Conservation (phyloP, 2,329 filamentous ascomycete species). For the Colletotrichum horii region DNA sequence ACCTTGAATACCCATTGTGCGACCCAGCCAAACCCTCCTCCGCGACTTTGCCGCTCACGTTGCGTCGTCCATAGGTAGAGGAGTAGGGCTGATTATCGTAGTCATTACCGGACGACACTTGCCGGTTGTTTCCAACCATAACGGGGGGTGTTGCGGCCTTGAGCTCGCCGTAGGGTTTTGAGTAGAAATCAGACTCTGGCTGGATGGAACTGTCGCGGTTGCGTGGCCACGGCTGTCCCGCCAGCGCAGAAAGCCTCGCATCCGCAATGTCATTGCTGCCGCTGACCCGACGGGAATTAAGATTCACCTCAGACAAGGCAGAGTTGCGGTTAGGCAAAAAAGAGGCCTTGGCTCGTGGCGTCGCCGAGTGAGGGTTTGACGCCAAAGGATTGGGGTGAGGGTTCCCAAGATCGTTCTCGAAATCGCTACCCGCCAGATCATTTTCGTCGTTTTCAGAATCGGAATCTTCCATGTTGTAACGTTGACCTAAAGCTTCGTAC, state of each 20-base stretch:
- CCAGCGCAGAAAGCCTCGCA: slow-evolving; percentile 28
- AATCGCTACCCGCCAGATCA: slow-evolving; percentile 26
- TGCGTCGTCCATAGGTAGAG: slow-evolving; percentile 50
- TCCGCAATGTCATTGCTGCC: slow-evolving; percentile 53
- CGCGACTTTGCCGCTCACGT: slow-evolving; percentile 75
- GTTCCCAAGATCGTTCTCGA: slow-evolving; percentile 24
- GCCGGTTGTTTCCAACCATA: slow-evolving; percentile 53
- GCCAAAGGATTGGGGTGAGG: slow-evolving; percentile 58
- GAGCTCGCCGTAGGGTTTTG: slow-evolving; percentile 65
- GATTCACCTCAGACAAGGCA: slow-evolving; percentile 50
- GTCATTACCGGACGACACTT: slow-evolving; percentile 66
- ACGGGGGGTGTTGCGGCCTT: slow-evolving; percentile 58
- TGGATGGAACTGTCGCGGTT: slow-evolving; percentile 55
- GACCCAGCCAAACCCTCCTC: slow-evolving; percentile 69
- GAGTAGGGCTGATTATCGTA: slow-evolving; percentile 39
- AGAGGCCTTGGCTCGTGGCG: slow-evolving; percentile 33
- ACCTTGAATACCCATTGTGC: slow-evolving; percentile 23
- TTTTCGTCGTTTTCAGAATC: slow-evolving; percentile 44
- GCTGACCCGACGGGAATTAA: slow-evolving; percentile 48
- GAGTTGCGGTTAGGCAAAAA: slow-evolving; percentile 30
- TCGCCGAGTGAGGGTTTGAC: slow-evolving; percentile 47
- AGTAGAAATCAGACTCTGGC: slow-evolving; percentile 52
- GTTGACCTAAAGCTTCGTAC: slow-evolving; percentile 54
- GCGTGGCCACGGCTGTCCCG: slow-evolving; percentile 24
- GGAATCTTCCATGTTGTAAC: slow-evolving; percentile 46